Percentiles rank a stretch among this genome's conserved stretches.
phyloP scores from a whole-genome alignment of 2,329 filamentous ascomycete species.

The Pestalotiopsis sp. region DNA sequence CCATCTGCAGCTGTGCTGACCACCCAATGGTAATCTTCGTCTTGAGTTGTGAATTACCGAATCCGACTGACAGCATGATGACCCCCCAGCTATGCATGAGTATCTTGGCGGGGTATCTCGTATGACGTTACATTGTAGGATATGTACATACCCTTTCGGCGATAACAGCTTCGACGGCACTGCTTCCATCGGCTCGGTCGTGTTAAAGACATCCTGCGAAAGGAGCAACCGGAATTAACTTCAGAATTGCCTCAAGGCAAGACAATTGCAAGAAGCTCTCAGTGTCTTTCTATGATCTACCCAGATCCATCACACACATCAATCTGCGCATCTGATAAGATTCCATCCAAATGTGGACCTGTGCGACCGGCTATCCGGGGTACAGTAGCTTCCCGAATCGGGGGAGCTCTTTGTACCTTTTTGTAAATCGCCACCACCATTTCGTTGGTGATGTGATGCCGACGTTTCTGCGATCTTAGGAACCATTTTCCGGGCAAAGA shows the following conservation, averaged over 20 bases:
- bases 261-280: neutral
- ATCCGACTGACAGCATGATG: no score
- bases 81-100: neutral
- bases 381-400: neutral
- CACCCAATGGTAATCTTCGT: neutral
- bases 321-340: neutral
- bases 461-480: neutral
- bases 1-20: neutral
- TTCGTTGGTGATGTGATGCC: conserved; percentile 1
- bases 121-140: neutral
- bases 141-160: neutral
- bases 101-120: neutral
- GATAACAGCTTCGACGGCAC: neutral
- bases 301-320: neutral
- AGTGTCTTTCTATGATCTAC: neutral
- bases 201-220: neutral
- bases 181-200: neutral
- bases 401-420: neutral
- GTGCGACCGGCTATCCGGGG: neutral
- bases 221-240: neutral
- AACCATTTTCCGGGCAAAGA: neutral
- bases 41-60: no score
- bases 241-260: neutral
- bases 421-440: neutral
- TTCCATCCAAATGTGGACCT: neutral